Base-by-base conservation (phyloP, 371 early-diverging fungal genomes). In the Saksenaea vasiformis region DNA sequence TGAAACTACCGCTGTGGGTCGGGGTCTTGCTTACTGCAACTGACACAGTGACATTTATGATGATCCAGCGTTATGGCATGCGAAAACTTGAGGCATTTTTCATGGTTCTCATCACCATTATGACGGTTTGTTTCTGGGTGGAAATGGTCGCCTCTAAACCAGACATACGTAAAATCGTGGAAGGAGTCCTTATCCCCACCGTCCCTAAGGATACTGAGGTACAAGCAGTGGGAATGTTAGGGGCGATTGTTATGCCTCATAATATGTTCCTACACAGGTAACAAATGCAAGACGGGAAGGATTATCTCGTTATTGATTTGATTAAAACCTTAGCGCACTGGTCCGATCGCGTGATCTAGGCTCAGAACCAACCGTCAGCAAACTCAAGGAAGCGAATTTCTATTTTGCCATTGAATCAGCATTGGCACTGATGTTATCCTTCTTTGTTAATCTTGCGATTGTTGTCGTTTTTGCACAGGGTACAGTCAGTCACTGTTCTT, bases 221-320 rank as follows among this genome's bases (percentile, higher is more conserved):
- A 3, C 87, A 88, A 71, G 88, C 90, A 1, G 87, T 88, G 7
- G 91, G 87, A 22, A 86, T 89, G 64, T 62, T 90, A 36, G 90
- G 90, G 5, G 87, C 87, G 19, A 81, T 88, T 31, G 80, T 91
- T 27, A 91, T 91, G 91, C 91, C 91, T 0, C 91, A 91, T 71
- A 91, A 91, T 55, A 77, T 91, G 64, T 91, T 81, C 60, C 70
- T 91, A 55, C 91, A 91, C 65, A 80, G 73, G 73, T 73, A 64
- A 62, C n/a, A 14, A 35, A 1, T 17, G 56, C 10, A 28, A 3
- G 41, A 41, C 14, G 14, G 51, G 27, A 62, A 11, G 22, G 31
- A 13, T 8, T 11, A 43, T 53, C 17, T 0, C 0, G 3, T 9
- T 4, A 10, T n/a, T 28, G 27, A 56, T 31, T 54, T 17, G 19